Base-by-base conservation (phyloP, 768 basidiomycete species). In the Dioszegia hungarica region DNA sequence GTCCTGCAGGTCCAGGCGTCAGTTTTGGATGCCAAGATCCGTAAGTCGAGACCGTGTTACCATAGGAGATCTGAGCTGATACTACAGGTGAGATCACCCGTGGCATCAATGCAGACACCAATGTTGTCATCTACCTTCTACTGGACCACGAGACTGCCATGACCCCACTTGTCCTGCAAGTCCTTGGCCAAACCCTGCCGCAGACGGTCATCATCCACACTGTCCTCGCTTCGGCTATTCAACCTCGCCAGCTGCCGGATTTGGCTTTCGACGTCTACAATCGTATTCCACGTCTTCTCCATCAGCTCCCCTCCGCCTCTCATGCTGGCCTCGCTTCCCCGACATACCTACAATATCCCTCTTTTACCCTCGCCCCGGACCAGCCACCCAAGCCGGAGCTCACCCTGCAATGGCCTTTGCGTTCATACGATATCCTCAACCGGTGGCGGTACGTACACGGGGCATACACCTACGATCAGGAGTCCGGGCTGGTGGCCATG, bases 391-490 rank as follows among this genome's bases (percentile, higher is more conserved):
- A 50, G 41, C 63, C 64, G 3, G 34, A 48, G 25, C 47, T 72
- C 10, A 51, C 57, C n/a, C 59, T 72, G 37, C 25, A 53, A 14
- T 68, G 67, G 67, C 70, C 70, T 14, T 24, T 66, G 10, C 38
- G 50, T 36, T 68, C 67, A 19, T 68, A 66, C 56, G 70, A 72
- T 41, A 55, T 72, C 5, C 38, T 72, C 47, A 64, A 64, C 27
- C 57, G 47, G 25, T 59, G 65, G 61, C 37, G 61, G 27, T 45
- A 50, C 5, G 43, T 64, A 4, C 67, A 68, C 44, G 55, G 27
- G 27, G 57, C 48, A 2, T 72, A 72, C 39, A 41, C 49, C 9
- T 49, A 47, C 31, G 34, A 54, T 33, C 28, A 29, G 15, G 49
- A 57, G 2, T 10, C 43, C 1, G 57, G 29, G 2, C 20, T 61